Base-by-base conservation (phyloP, 345 rosid species). In the Lumnitzera littorea region DNA sequence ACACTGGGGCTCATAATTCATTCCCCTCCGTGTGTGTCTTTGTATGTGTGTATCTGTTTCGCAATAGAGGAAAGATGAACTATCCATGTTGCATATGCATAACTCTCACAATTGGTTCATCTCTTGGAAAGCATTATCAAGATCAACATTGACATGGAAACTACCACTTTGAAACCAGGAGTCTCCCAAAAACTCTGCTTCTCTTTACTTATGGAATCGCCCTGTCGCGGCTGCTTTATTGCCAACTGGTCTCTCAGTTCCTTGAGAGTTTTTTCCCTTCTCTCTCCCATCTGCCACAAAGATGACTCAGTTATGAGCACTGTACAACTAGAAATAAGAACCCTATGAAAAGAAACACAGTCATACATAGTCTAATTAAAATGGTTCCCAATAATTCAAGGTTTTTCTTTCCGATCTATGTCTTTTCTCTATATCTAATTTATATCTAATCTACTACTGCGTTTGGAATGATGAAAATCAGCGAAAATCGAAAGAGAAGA, bases 141-240 rank as follows among this genome's bases (percentile, higher is more conserved):
- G 60, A 89, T 70, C 79, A 87, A 68, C 99, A 94, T 87, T 11
- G 96, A 94, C 94, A 92, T 70, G 55, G 95, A 85, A 62, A 79
- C 87, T 50, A 87, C 80, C 52, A 87, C 61, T 83, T 90, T 87
- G 82, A 94, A 94, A 67, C 90, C 72, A 13, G 90, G 81, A 54
- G 78, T 72, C 66, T 94, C 96, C 99, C 95, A 89, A 63, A 89
- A 89, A 66, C 87, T 89, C 51, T 62, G 78, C 51, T 84, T 87
- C 41, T 69, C 80, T 2, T 55, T 65, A 55, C 67, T 55, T 11
- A 15, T 57, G 24, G 78, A 67, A 62, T 56, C 66, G 4, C 62
- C 52, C 31, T 57, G 16, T n/a, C 72, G 77, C 43, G 43, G 43
- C 36, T 82, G 77, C 56, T 80, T 84, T 1, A 73, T 72, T 25